A percentile compares a stretch with the other conserved stretches of the same genome.
Evolutionary conservation across 331 rosid genomes (phyloP).

Genomic region (Quercus lobata): DNA sequence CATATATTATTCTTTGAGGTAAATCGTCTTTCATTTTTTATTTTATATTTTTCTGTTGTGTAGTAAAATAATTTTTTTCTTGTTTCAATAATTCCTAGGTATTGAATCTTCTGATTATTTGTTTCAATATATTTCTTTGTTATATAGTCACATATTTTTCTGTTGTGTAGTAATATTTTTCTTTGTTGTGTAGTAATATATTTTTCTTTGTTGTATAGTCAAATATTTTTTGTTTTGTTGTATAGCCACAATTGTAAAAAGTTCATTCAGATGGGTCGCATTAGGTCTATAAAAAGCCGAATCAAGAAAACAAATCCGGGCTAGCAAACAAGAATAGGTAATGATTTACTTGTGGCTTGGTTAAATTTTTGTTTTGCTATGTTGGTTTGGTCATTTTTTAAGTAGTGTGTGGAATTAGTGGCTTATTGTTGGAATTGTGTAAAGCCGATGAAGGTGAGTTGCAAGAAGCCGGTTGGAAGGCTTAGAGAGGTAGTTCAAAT

Average conservation of each 20-base stretch:
- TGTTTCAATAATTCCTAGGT: no score
- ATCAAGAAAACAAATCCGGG: slow-evolving; percentile 35
- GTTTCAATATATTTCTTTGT: no score
- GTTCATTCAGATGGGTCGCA: slow-evolving; percentile 61
- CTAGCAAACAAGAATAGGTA: slow-evolving; percentile 68
- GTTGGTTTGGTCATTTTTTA: neutral
- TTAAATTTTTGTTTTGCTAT: neutral
- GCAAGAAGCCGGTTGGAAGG: slow-evolving; percentile 65
- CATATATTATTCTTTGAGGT: no score
- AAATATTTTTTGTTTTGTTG: no score
- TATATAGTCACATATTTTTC: no score
- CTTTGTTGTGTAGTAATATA: no score
- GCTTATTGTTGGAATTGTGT: slow-evolving; percentile 10
- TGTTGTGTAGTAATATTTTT: no score
- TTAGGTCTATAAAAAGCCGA: slow-evolving; percentile 26
- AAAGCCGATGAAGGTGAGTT: slow-evolving; percentile 69
- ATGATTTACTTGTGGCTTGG: neutral
- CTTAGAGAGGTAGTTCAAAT: slow-evolving; percentile 65
- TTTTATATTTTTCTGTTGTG: no score
- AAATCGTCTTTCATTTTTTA: no score
- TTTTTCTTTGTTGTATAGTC: no score
- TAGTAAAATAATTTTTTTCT: no score
- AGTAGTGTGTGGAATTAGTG: slow-evolving; percentile 4
- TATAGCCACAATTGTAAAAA: slow-evolving; percentile 46
- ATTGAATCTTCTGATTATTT: no score